Base-by-base conservation (phyloP, 495 filamentous ascomycete species). In the Chaetomium tenue region DNA sequence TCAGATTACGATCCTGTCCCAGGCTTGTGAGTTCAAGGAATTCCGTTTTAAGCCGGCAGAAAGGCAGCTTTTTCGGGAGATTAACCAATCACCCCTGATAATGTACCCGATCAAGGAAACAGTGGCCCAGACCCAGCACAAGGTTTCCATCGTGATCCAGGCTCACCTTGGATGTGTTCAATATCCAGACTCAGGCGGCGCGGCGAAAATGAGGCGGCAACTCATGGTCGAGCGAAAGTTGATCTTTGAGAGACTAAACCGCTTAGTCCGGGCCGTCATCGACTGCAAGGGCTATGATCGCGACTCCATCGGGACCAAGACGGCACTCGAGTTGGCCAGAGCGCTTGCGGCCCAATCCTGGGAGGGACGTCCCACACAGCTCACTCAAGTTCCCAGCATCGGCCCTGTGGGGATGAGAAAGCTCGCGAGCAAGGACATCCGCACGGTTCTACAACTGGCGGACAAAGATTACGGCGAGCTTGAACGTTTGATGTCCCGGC, bases 81-180 rank as follows among this genome's bases (percentile, higher is more conserved):
- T 98, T 48, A 98, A 98, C 70, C 88, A 88, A 58, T 83, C 83
- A 18, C 79, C 79, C 1, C 85, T 84, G 40, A 87, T 96, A 42
- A 84, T 88, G 51, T 94, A 87, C 70, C 90, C 90, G 0, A 84
- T 98, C 66, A 91, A 90, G 62, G 90, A 91, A n/a, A 84, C 88
- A 46, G 72, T 97, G 53, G 82, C 82, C 1, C 79, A 86, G 15
- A 81, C 86, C 12, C 82, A 85, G 30, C 94, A 98, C 74, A 98
- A 98, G 68, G 82, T 91, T n/a, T 94, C 88, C 25, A 78, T 98
- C 16, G 82, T 98, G 44, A 81, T 97, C 12, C 95, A 98, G 75
- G 82, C 82, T 16, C 86, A 91, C 61, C 86, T 98, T 12, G 90
- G 91, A 13, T 83, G 81, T 42, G 78, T 92, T 13, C 91, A 96